A percentile compares a stretch with the other conserved stretches of the same genome.
phyloP scores from a whole-genome alignment of 495 filamentous ascomycete species.

The Parathielavia appendiculata region DNA sequence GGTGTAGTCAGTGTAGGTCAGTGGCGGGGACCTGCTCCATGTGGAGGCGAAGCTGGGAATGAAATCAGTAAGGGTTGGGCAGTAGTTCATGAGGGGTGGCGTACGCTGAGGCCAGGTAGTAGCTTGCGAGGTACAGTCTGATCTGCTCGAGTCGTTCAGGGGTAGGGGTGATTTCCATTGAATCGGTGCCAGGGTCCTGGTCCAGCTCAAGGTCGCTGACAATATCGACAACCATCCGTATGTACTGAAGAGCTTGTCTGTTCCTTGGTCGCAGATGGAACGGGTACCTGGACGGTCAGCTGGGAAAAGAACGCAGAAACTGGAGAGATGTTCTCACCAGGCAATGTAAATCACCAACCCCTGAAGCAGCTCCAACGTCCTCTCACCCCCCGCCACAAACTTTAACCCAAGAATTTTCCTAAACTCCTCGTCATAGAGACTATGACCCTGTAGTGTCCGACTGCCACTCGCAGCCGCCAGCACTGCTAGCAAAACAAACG shows the following conservation, averaged over 20 bases:
- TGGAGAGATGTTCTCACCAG: conserved; percentile 31
- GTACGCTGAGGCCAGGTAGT: conserved; percentile 36
- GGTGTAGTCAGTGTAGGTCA: conserved; percentile 34
- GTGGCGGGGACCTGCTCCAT: conserved; percentile 28
- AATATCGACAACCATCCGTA: conserved; percentile 46
- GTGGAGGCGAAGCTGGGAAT: conserved; percentile 28
- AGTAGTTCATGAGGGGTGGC: conserved; percentile 2
- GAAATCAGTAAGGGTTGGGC: neutral
- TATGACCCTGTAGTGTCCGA: conserved; percentile 40
- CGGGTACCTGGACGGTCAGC: conserved; percentile 38
- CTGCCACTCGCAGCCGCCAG: conserved; percentile 43
- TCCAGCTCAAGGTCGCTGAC: conserved; percentile 41
- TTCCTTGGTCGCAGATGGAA: conserved; percentile 47
- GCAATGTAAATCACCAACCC: conserved; percentile 43
- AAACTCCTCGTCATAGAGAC: conserved; percentile 48
- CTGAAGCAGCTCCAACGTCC: conserved; percentile 42
- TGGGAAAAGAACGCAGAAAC: neutral
- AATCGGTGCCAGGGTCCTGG: conserved; percentile 27
- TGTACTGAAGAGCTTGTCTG: conserved; percentile 39
- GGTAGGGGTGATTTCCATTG: neutral
- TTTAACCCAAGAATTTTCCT: conserved; percentile 46
- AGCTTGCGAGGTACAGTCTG: conserved; percentile 37
- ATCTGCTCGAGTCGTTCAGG: conserved; percentile 33
- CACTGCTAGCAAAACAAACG: conserved; percentile 43
- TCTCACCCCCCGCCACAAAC: conserved; percentile 45